Percentiles rank a stretch among this genome's conserved stretches.
These are phyloP conservation scores for Candida xyloterini DNA, from an alignment of 805 yeast genomes.

Conservation along the genomic window DNA sequence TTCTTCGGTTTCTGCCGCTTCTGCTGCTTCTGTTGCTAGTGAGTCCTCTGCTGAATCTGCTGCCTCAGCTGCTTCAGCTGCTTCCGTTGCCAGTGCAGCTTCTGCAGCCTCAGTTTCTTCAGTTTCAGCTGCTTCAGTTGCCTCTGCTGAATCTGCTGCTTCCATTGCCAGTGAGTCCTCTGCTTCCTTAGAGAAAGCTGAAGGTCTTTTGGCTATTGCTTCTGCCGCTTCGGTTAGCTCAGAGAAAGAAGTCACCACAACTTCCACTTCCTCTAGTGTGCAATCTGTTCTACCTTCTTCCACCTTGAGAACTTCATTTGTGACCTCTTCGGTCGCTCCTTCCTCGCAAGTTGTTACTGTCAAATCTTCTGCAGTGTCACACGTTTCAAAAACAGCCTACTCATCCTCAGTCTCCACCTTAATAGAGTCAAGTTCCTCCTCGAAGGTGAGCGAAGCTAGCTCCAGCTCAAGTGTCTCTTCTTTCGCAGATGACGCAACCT, in stretches of 20 bases:
- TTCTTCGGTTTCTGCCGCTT: conserved; percentile 17
- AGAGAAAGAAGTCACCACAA: conserved; percentile 21
- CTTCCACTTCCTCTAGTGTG: conserved; percentile 23
- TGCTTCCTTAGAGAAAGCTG: conserved; percentile 13
- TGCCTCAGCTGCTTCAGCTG: conserved; percentile 34
- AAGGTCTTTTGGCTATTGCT: conserved; percentile 22
- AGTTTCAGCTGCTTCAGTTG: conserved; percentile 19
- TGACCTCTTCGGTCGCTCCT: conserved; percentile 18
- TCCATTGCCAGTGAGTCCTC: conserved; percentile 22
- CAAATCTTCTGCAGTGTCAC: conserved; percentile 1
- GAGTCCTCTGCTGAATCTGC: conserved; percentile 20
- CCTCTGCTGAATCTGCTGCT: conserved; percentile 17
- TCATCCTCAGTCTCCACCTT: conserved; percentile 6
- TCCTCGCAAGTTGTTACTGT: conserved; percentile 8
- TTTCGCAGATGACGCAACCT: conserved; percentile 8
- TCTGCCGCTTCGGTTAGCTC: conserved; percentile 25
- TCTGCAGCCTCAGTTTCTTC: conserved; percentile 29
- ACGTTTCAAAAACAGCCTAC: conserved; percentile 1
- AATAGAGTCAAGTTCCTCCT: conserved; percentile 2
- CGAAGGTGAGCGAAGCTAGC: conserved; percentile 2
- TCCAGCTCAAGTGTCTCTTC: conserved; percentile 11
- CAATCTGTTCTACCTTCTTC: conserved; percentile 31
- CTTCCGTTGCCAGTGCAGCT: conserved; percentile 34
- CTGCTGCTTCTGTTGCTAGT: conserved; percentile 18
- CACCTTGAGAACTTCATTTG: conserved; percentile 37